These are phyloP conservation scores for Phytophthora aleatoria DNA, from an alignment of 352 stramenopile genomes.

Conservation along the genomic window DNA sequence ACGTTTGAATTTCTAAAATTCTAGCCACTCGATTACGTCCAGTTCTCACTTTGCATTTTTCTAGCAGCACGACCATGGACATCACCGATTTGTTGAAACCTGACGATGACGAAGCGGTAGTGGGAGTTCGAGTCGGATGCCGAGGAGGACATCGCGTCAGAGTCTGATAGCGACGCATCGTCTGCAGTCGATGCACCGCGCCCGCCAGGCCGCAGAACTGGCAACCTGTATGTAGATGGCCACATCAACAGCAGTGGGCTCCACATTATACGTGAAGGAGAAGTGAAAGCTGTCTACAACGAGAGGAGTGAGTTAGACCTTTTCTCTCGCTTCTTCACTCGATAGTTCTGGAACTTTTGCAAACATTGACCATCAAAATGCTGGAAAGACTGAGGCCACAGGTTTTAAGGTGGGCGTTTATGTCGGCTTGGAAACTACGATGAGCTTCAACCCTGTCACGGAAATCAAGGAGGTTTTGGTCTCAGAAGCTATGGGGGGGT, in stretches of 20 bases:
- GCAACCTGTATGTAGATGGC: conserved; percentile 4
- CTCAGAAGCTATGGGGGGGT: conserved; percentile 7
- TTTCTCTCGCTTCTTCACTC: conserved; percentile 8
- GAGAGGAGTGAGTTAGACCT: conserved; percentile 7
- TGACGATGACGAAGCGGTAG: neutral
- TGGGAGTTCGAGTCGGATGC: conserved; percentile 4
- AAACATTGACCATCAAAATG: conserved; percentile 11
- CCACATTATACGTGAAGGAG: conserved; percentile 11
- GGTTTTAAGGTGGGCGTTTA: conserved; percentile 8
- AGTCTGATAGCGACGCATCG: neutral
- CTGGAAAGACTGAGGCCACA: conserved; percentile 4
- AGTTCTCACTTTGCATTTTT: neutral
- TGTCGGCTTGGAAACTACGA: conserved; percentile 14
- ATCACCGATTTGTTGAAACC: conserved; percentile 4
- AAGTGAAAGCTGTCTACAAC: conserved; percentile 8
- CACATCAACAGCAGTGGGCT: conserved; percentile 6
- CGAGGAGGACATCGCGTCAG: neutral
- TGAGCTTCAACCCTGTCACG: conserved; percentile 8
- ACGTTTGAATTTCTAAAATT: neutral
- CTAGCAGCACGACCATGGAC: conserved; percentile 1
- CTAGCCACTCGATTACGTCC: conserved; percentile 3
- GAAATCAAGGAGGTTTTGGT: conserved; percentile 22
- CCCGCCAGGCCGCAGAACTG: neutral
- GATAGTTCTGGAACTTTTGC: neutral
- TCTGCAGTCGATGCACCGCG: neutral